Conservation (phyloP, 2,329 filamentous ascomycete genomes). For the Apiospora malaysiana region DNA sequence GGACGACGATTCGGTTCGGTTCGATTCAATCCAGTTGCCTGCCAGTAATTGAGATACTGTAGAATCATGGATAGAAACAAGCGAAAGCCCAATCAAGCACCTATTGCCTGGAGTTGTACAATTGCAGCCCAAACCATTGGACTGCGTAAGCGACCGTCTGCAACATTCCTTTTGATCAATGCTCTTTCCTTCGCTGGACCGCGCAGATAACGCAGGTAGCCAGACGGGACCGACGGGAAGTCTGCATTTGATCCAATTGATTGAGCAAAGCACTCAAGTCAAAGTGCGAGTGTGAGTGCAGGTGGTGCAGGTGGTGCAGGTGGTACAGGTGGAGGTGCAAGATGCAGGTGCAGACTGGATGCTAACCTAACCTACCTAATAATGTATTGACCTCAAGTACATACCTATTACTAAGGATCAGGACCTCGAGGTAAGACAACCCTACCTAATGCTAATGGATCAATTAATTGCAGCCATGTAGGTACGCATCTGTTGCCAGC, state of each 20-base stretch:
- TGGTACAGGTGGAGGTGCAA: neutral
- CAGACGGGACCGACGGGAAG: neutral
- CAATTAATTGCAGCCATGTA: too few species aligned
- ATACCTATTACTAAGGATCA: too few species aligned
- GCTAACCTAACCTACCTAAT: too few species aligned
- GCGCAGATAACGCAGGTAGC: neutral
- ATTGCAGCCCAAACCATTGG: neutral
- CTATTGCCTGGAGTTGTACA: neutral
- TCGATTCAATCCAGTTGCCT: neutral
- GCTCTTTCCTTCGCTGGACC: neutral
- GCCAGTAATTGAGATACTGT: neutral
- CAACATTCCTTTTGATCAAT: neutral
- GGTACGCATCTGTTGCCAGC: too few species aligned
- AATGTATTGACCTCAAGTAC: neutral
- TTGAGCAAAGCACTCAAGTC: neutral
- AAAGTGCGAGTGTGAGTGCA: too few species aligned
- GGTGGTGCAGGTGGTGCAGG: too few species aligned
- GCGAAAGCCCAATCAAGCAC: neutral
- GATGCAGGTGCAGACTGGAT: too few species aligned
- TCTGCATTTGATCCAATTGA: conserved; percentile 4
- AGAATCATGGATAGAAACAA: neutral
- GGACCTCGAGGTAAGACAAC: neutral
- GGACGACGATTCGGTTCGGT: neutral
- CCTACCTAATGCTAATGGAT: too few species aligned
- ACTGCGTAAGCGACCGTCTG: conserved; percentile 13